Base-by-base conservation (phyloP, 768 basidiomycete species). In the Russula earlei region DNA sequence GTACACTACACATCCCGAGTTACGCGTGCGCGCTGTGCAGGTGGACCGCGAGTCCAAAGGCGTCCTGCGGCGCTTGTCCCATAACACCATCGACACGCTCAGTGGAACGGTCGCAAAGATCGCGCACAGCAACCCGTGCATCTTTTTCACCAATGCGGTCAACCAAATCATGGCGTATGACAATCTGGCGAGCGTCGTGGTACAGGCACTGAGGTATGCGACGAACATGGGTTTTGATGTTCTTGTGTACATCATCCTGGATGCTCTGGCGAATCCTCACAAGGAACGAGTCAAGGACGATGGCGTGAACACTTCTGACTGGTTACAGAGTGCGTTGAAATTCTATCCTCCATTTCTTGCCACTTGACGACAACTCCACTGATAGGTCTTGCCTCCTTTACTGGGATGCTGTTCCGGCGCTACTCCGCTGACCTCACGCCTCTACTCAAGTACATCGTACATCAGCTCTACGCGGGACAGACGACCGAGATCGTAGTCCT, bases 161-260 rank as follows among this genome's bases (percentile, higher is more conserved):
- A 84, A 85, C 62, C 96, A 98, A 69, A 87, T 97, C 55, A 91
- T 92, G 85, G 85, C 90, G 14, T 99, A 99, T 65, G 90, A 95
- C 66, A 99, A 98, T 69, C 71, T 96, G 51, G 91, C 90, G 10
- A 79, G 78, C 40, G 90, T 93, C 20, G 87, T 97, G 41, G 87
- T 98, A 24, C 91, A 92, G 63, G 87, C 87, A 17, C 75, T 92
- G 62, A 76, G 88, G 67, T 94, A 89, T 70, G 83, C 92, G 61
- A 92, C 91, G 3, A 85, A 85, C 59, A 86, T 99, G 79, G 91
- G 91, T 7, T 97, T 91, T 65, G 96, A 99, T 66, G 91, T 96
- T 9, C 74, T 97, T 11, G 83, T 91, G 17, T 98, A 85, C 66
- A 75, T 90, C 52, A 79, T 96, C 57, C 75, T 99, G 53, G 91